Percentiles rank a stretch among this genome's conserved stretches.
Evolutionary conservation across 768 basidiomycete genomes (phyloP).

Genomic region (Lactarius akahatsu): DNA sequence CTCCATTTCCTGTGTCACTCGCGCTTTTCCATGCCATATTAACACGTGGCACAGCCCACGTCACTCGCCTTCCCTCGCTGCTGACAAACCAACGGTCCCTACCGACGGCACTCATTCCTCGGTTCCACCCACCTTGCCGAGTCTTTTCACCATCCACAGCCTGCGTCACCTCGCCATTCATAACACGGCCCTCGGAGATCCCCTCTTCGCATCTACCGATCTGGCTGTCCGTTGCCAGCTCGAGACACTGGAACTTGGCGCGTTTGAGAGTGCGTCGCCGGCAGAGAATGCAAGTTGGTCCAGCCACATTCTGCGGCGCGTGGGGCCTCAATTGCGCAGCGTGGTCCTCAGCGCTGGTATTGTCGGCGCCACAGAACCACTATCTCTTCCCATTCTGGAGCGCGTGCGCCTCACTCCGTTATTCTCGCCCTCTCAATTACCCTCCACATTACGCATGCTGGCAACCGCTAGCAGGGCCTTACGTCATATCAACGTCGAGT

Average conservation of each 20-base stretch:
- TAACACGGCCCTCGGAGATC: constrained; percentile 25
- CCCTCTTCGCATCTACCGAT: constrained; percentile 21
- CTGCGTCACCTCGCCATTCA: constrained; percentile 27
- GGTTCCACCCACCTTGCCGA: constrained; percentile 5
- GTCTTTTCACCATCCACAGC: constrained; percentile 22
- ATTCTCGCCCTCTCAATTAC: constrained; percentile 24
- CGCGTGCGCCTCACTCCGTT: constrained; percentile 26
- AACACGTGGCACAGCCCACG: constrained; percentile 5
- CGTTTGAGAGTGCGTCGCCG: constrained; percentile 23
- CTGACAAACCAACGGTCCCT: not conserved
- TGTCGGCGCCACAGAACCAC: not conserved
- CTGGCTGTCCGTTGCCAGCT: constrained; percentile 12
- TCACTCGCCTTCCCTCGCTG: not conserved
- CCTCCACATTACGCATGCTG: constrained; percentile 21
- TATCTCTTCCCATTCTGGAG: constrained; percentile 18
- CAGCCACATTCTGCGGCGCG: constrained; percentile 21
- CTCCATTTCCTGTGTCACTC: constrained; percentile 27
- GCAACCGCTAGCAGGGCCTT: constrained; percentile 12
- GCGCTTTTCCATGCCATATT: constrained; percentile 8
- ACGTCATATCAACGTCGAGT: constrained; percentile 26
- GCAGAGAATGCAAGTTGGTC: constrained; percentile 23
- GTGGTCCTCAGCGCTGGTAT: constrained; percentile 18
- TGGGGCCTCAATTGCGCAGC: constrained; percentile 16
- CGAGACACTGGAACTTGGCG: constrained; percentile 25
- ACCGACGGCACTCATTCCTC: constrained; percentile 1